Base-by-base conservation (phyloP, 2,329 filamentous ascomycete species). In the Colletotrichum trifolii region DNA sequence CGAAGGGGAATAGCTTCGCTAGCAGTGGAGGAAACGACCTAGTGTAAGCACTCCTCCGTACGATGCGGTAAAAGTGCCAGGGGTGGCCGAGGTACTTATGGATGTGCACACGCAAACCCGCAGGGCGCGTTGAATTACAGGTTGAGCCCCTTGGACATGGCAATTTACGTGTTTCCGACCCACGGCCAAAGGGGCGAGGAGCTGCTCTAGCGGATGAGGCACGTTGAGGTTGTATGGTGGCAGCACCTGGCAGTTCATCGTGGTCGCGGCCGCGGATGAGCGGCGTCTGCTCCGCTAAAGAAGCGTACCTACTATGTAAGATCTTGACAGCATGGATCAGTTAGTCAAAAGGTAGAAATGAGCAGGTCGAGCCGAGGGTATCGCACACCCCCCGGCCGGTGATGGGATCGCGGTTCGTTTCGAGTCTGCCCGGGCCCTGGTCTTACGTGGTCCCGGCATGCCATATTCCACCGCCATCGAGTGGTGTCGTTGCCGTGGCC, bases 241-340 rank as follows among this genome's bases (percentile, higher is more conserved):
- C 40, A 12, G 11, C 40, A 12, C 13, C 2, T 43, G 10, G 25
- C 6, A 35, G 39, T 6, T 38, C 36, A 17, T 17, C 17, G 17
- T 17, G 17, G 17, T 17, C 17, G 17, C 17, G 17, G 17, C 17
- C 17, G 17, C 17, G 17, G 17, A 17, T 17, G 17, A 17, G 17
- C 17, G 17, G 17, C 17, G 17, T 17, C 17, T 53, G 56, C 57
- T 64, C 61, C 56, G 56, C 61, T 61, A 64, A 64, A 64, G 61
- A 64, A 64, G 61, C 56, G 57, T 36, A n/a, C 17, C 17, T 17
- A 17, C 17, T 17, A 17, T 17, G 17, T 17, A 17, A 55, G 45
- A 60, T 61, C 50, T 45, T 60, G 57, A 50, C 43, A 43, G 48
- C 50, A 50, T 60, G 56, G 56, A 33, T 50, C 40, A 53, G 33